Conservation (phyloP, 2,329 filamentous ascomycete species). For the Dothideomycetes sp. region DNA sequence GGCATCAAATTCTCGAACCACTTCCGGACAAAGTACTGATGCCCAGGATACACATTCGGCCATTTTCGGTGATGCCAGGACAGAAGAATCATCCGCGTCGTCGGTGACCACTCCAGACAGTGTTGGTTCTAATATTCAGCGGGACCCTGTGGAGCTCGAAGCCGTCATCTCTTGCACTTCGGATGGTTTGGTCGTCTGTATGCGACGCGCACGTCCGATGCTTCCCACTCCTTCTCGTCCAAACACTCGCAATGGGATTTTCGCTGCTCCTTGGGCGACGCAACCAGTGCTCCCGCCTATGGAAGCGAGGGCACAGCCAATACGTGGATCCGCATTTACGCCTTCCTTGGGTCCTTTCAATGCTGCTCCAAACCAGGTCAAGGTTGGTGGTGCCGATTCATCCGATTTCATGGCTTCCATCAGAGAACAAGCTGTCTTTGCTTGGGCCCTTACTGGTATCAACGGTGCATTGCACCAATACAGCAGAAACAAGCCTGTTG, state of each 20-base stretch:
- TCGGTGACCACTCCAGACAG: conserved; percentile 18
- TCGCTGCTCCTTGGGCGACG: conserved; percentile 70
- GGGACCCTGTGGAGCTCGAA: conserved; percentile 60
- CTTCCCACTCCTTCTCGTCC: conserved; percentile 47
- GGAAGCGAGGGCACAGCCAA: conserved; percentile 25
- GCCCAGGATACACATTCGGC: conserved; percentile 31
- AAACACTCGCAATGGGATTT: conserved; percentile 54
- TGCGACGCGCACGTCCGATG: conserved; percentile 63
- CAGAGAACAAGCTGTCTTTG: conserved; percentile 77
- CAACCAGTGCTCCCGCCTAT: conserved; percentile 49
- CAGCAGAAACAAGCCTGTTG: conserved; percentile 51
- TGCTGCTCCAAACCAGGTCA: conserved; percentile 17
- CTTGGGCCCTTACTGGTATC: conserved; percentile 72
- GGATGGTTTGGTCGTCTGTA: conserved; percentile 73
- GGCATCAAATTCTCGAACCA: conserved; percentile 29
- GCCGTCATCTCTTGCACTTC: conserved; percentile 88
- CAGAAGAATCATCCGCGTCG: conserved; percentile 29
- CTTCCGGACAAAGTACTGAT: conserved; percentile 39
- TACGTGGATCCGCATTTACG: conserved; percentile 27
- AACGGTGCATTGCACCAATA: conserved; percentile 64
- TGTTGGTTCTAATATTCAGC: not conserved
- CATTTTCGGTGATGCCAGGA: conserved; percentile 35
- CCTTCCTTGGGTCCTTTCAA: conserved; percentile 27
- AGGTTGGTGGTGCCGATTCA: conserved; percentile 42
- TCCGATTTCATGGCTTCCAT: conserved; percentile 70